phyloP scores from a whole-genome alignment of 352 stramenopile genomes.

The Saprolegnia diclina region DNA sequence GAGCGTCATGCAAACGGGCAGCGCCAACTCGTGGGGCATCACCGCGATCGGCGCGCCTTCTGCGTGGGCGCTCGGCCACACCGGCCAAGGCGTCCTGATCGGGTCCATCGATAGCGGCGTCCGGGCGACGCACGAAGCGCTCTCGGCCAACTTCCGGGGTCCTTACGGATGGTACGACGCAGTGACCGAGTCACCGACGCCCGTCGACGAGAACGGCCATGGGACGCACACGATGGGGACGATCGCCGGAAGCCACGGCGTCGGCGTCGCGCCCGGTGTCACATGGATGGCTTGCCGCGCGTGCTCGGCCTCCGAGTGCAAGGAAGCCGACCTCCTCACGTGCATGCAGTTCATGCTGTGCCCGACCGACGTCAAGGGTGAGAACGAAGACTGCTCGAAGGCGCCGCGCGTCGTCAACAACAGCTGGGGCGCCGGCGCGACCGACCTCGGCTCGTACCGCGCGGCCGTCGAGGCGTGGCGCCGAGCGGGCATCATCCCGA shows the following conservation, averaged over 20 bases:
- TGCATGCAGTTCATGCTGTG: constrained; percentile 71
- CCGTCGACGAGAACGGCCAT: constrained; percentile 49
- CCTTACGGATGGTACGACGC: constrained; percentile 59
- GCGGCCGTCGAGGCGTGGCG: constrained; percentile 42
- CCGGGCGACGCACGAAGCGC: constrained; percentile 40
- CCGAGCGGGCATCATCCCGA: constrained; percentile 47
- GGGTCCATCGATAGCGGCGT: constrained; percentile 60
- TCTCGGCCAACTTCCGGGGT: constrained; percentile 39
- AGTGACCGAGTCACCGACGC: constrained; percentile 31
- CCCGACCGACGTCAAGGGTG: constrained; percentile 41
- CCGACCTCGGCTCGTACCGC: constrained; percentile 36
- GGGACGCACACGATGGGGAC: constrained; percentile 51
- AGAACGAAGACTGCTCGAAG: constrained; percentile 44
- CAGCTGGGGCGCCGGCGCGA: constrained; percentile 55
- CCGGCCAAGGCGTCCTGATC: constrained; percentile 45
- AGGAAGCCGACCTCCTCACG: constrained; percentile 39
- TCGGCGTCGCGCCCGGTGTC: constrained; percentile 47
- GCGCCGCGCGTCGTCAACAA: constrained; percentile 57
- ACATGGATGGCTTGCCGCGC: constrained; percentile 58
- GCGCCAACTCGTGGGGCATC: constrained; percentile 35
- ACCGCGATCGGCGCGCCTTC: constrained; percentile 37
- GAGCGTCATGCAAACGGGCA: neutral
- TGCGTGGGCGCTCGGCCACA: constrained; percentile 44
- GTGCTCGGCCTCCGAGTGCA: constrained; percentile 38
- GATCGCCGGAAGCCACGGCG: constrained; percentile 40